Evolutionary conservation across 2,329 filamentous ascomycete genomes (phyloP).

Genomic region (Alternaria viburni): DNA sequence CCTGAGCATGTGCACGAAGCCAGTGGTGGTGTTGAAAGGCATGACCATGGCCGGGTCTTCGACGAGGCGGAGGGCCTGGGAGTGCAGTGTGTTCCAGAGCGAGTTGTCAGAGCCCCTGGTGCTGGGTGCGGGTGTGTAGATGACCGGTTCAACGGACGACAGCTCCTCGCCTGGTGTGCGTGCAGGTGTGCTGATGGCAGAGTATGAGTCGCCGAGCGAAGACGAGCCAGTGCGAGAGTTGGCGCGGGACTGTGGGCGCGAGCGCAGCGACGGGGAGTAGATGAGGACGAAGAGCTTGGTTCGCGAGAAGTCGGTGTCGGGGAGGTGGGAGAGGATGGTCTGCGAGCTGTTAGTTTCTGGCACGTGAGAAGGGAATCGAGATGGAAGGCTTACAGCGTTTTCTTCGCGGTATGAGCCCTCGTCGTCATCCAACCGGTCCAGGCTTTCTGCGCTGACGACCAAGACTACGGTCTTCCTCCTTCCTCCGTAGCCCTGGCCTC

Average conservation of each 20-base stretch:
- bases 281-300: constrained; percentile 87
- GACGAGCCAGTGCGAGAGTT: constrained; percentile 50
- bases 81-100: constrained; percentile 79
- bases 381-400: constrained; percentile 72
- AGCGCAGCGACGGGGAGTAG: constrained; percentile 81
- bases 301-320: constrained; percentile 73
- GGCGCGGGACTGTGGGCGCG: constrained; percentile 54
- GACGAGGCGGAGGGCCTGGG: constrained; percentile 78
- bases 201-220: constrained; percentile 81
- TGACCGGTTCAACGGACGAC: constrained; percentile 48
- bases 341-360: constrained; percentile 34
- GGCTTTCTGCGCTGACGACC: constrained; percentile 80
- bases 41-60: constrained; percentile 87
- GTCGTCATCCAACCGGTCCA: constrained; percentile 61
- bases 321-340: constrained; percentile 84
- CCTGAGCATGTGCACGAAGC: constrained; percentile 84
- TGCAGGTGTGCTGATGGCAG: constrained; percentile 76
- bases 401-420: constrained; percentile 69
- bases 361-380: not conserved
- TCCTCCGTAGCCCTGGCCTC: constrained; percentile 24
- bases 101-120: constrained; percentile 51
- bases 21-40: constrained; percentile 83
- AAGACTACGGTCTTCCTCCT: constrained; percentile 78
- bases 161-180: constrained; percentile 70
- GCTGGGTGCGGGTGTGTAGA: constrained; percentile 45